Percentiles rank a stretch among this genome's conserved stretches.
Conservation (phyloP, 352 stramenopile genomes). For the Phytophthora sojae region DNA sequence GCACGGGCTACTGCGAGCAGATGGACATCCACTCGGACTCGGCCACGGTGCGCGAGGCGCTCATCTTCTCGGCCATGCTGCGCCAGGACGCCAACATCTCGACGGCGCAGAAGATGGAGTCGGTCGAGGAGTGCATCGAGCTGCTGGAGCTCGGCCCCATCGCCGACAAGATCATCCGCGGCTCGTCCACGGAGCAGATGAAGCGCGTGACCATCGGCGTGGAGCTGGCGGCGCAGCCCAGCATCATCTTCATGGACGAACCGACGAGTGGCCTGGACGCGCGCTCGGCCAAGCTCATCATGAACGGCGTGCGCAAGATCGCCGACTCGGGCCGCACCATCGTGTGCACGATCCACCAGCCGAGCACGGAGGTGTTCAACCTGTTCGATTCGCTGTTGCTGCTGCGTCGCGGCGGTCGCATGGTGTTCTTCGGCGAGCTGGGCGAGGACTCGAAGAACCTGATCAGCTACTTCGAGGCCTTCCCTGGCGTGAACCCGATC, state of each 20-base stretch:
- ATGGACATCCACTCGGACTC: constrained; percentile 86
- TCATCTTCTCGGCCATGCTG: constrained; percentile 88
- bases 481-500: constrained; percentile 61
- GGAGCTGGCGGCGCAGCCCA: constrained; percentile 82
- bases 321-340: constrained; percentile 56
- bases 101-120: constrained; percentile 39
- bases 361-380: constrained; percentile 36
- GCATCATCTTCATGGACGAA: constrained; percentile 73
- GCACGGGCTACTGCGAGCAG: constrained; percentile 62
- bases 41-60: constrained; percentile 83
- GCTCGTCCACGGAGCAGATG: constrained; percentile 47
- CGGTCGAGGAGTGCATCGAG: constrained; percentile 37
- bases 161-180: constrained; percentile 46
- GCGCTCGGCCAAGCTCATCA: constrained; percentile 79
- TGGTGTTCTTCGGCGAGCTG: constrained; percentile 38
- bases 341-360: constrained; percentile 7
- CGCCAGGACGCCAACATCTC: constrained; percentile 46
- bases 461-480: constrained; percentile 70
- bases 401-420: constrained; percentile 37
- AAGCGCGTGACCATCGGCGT: constrained; percentile 77
- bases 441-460: constrained; percentile 63
- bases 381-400: constrained; percentile 36
- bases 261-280: constrained; percentile 83
- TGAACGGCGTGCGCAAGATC: constrained; percentile 82
- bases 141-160: constrained; percentile 35